These are phyloP conservation scores for Clarkia xantiana DNA, from an alignment of 345 rosid species.

Conservation along the genomic window DNA sequence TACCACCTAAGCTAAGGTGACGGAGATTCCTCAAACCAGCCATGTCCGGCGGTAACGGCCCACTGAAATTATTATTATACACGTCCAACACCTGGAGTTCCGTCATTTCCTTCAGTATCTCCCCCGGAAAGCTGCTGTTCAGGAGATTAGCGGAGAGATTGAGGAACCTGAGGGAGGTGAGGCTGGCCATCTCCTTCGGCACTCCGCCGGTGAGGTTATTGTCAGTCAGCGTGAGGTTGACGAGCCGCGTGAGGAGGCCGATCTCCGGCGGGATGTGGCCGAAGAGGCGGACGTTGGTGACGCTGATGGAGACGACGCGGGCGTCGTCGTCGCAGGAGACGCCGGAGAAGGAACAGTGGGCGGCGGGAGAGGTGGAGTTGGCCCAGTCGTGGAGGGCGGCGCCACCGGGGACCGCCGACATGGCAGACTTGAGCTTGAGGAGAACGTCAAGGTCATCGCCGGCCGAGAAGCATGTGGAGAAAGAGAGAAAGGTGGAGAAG, in stretches of 20 bases:
- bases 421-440: constrained; percentile 45
- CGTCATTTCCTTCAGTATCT: constrained; percentile 28
- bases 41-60: constrained; percentile 40
- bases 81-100: constrained; percentile 47
- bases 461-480: constrained; percentile 17
- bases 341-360: constrained; percentile 79
- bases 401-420: constrained; percentile 31
- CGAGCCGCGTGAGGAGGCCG: constrained; percentile 41
- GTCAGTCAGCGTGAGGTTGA: constrained; percentile 40
- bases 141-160: constrained; percentile 54
- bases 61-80: constrained; percentile 59
- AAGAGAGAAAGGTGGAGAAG: constrained; percentile 13
- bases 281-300: constrained; percentile 30
- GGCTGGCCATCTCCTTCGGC: constrained; percentile 42
- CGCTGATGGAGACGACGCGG: constrained; percentile 49
- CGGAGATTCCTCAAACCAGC: constrained; percentile 34
- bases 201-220: constrained; percentile 41
- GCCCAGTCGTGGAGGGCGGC: constrained; percentile 67
- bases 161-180: constrained; percentile 40
- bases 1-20: constrained; percentile 55
- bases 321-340: constrained; percentile 40
- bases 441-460: constrained; percentile 39
- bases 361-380: constrained; percentile 26
- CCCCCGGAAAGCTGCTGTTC: constrained; percentile 43
- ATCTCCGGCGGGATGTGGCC: constrained; percentile 62